Conservation (phyloP, 768 basidiomycete genomes). For the Boletus pseudopeckii region DNA sequence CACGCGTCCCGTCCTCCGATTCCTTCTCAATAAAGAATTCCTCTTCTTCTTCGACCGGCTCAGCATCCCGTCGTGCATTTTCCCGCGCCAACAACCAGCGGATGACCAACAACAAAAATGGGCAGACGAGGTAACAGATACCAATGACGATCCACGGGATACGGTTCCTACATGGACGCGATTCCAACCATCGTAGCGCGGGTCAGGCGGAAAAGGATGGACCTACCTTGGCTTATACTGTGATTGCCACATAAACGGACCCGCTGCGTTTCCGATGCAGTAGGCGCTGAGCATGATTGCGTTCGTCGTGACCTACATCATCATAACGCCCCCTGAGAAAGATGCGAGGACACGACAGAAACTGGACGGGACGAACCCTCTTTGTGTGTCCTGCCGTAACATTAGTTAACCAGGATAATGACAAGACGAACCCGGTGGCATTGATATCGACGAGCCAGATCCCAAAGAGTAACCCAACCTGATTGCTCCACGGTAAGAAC, state of each 20-base stretch:
- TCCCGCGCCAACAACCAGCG: conserved; percentile 53
- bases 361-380: conserved; percentile 44
- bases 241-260: conserved; percentile 77
- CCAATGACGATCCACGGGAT: conserved; percentile 79
- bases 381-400: conserved; percentile 75
- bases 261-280: conserved; percentile 60
- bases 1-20: conserved; percentile 47
- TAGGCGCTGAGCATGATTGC: conserved; percentile 74
- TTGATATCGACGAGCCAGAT: conserved; percentile 39
- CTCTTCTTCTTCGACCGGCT: conserved; percentile 56
- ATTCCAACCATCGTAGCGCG: too few species aligned
- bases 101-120: conserved; percentile 45
- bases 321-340: not conserved
- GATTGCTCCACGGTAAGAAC: conserved; percentile 60
- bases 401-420: conserved; percentile 60
- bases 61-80: conserved; percentile 61
- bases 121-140: conserved; percentile 55
- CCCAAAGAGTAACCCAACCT: conserved; percentile 60
- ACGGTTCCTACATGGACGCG: conserved; percentile 55
- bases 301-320: conserved; percentile 39
- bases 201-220: not conserved
- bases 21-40: conserved; percentile 57
- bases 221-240: conserved; percentile 61
- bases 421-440: conserved; percentile 57
- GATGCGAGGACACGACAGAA: not conserved